Base-by-base conservation (phyloP, 1,139 yeast species). In the Yamadazyma pseudoaaseri region DNA sequence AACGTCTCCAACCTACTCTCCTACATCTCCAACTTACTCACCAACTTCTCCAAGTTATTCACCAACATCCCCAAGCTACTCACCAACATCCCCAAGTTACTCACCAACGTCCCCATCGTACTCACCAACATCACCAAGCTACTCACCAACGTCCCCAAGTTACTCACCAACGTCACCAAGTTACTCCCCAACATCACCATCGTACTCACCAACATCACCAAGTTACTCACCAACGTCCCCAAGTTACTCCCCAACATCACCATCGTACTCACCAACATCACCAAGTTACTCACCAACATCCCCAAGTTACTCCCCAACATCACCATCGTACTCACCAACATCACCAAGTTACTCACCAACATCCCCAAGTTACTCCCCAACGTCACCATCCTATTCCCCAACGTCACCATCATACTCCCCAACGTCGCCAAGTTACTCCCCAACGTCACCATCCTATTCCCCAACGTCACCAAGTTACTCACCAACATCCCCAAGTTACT, bases 31-130 rank as follows among this genome's bases (percentile, higher is more conserved):
- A 49, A 51, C 66, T 3, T 82, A 81, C 51, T 68, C 79, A 1
- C 90, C 94, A 31, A 82, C 95, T 0, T 79, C 87, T 0, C 95
- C 95, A 48, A 51, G 70, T 2, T 86, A 85, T 53, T 61, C 68
- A 1, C 70, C 70, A 37, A 62, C 70, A 1, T 54, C 63, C 42
- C 68, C 76, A 43, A 64, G 71, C 1, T 80, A 78, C 49, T 62
- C 74, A 5, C 79, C 79, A 32, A 73, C 79, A 0, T 65, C 73
- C 4, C 81, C 79, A 43, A 52, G 69, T 5, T 73, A 72, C 50
- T 60, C 80, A 10, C 86, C 92, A 39, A 80, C 92, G 0, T 78
- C 86, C 0, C 94, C 95, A 47, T 65, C 72, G 2, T 86, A 81
- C 54, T 69, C 83, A 1, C 86, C 90, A 38, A 80, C 90, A 0